phyloP scores from a whole-genome alignment of 2,329 filamentous ascomycete species.

The Pseudogymnoascus sp. region DNA sequence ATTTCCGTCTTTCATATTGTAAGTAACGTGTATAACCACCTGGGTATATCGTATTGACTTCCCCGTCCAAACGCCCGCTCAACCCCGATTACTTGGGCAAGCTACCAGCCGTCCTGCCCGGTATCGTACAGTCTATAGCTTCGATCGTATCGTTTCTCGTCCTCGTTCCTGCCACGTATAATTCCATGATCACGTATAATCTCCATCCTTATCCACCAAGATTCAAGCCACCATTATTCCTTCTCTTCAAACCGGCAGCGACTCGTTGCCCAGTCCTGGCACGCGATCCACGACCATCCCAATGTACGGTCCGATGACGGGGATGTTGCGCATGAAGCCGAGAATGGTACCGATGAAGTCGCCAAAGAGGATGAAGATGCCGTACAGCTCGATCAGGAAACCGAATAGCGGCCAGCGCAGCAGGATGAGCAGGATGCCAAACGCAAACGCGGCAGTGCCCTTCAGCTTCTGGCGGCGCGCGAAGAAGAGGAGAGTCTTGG shows the following conservation, averaged over 20 bases:
- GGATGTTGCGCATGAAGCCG: slow-evolving; percentile 75
- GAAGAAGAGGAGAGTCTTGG: slow-evolving; percentile 92
- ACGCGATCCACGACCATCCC: slow-evolving; percentile 64
- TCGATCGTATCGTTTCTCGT: slow-evolving; percentile 6
- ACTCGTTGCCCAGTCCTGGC: slow-evolving; percentile 64
- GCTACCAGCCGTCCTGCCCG: neutral
- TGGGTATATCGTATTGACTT: slow-evolving; percentile 8
- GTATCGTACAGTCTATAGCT: slow-evolving; percentile 8
- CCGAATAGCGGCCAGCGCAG: slow-evolving; percentile 86
- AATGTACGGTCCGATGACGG: slow-evolving; percentile 81
- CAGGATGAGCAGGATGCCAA: slow-evolving; percentile 77
- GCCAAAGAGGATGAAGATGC: slow-evolving; percentile 87
- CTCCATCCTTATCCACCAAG: neutral
- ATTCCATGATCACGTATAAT: slow-evolving; percentile 5
- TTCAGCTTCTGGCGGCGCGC: slow-evolving; percentile 86
- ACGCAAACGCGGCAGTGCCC: slow-evolving; percentile 81
- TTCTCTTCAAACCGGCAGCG: slow-evolving; percentile 61
- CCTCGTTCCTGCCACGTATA: neutral
- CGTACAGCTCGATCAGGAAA: slow-evolving; percentile 86
- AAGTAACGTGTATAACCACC: slow-evolving; percentile 6
- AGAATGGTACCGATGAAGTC: slow-evolving; percentile 93
- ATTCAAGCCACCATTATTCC: neutral
- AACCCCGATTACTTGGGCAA: neutral
- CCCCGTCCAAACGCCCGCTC: slow-evolving; percentile 4
- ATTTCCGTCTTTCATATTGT: slow-evolving; percentile 3